phyloP scores from a whole-genome alignment of 2,329 filamentous ascomycete species.

The Colletotrichum eleusines region DNA sequence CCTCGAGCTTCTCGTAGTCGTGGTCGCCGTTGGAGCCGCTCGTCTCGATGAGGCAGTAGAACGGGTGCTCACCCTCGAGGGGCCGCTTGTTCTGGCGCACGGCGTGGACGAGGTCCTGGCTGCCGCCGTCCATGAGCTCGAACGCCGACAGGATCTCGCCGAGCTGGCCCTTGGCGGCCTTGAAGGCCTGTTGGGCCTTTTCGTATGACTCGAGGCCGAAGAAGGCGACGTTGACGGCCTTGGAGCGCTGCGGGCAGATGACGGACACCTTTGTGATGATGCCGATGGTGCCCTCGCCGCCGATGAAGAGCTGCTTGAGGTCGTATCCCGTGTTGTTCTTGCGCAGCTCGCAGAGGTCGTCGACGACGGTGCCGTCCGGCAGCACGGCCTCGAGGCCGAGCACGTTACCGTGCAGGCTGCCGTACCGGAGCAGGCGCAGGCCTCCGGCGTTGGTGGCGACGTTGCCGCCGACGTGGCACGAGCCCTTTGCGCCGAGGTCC shows the following conservation, averaged over 20 bases:
- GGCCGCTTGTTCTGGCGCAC: slow-evolving; percentile 84
- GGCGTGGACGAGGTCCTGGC: slow-evolving; percentile 80
- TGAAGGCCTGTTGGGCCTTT: slow-evolving; percentile 86
- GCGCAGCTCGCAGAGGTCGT: slow-evolving; percentile 87
- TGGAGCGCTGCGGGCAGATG: slow-evolving; percentile 86
- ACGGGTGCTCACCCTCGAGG: slow-evolving; percentile 85
- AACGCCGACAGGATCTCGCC: slow-evolving; percentile 97
- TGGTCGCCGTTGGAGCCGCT: slow-evolving; percentile 95
- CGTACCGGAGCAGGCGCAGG: slow-evolving; percentile 88
- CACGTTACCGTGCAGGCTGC: slow-evolving; percentile 92
- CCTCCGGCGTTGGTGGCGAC: slow-evolving; percentile 96
- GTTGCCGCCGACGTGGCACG: slow-evolving; percentile 96
- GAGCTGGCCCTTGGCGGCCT: slow-evolving; percentile 88
- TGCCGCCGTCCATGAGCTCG: slow-evolving; percentile 93
- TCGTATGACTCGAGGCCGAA: slow-evolving; percentile 93
- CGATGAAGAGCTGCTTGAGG: slow-evolving; percentile 96
- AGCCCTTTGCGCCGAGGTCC: slow-evolving; percentile 97
- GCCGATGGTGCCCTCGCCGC: slow-evolving; percentile 93
- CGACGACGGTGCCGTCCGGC: slow-evolving; percentile 90
- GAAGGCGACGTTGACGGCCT: slow-evolving; percentile 93
- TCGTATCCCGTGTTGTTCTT: slow-evolving; percentile 99
- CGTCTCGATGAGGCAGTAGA: slow-evolving; percentile 97
- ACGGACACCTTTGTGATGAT: slow-evolving; percentile 93
- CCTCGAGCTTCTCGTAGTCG: slow-evolving; percentile 90
- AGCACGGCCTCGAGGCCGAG: slow-evolving; percentile 94